These are phyloP conservation scores for Podospora pseudoanserina DNA, from an alignment of 495 filamentous ascomycete genomes.

Conservation along the genomic window DNA sequence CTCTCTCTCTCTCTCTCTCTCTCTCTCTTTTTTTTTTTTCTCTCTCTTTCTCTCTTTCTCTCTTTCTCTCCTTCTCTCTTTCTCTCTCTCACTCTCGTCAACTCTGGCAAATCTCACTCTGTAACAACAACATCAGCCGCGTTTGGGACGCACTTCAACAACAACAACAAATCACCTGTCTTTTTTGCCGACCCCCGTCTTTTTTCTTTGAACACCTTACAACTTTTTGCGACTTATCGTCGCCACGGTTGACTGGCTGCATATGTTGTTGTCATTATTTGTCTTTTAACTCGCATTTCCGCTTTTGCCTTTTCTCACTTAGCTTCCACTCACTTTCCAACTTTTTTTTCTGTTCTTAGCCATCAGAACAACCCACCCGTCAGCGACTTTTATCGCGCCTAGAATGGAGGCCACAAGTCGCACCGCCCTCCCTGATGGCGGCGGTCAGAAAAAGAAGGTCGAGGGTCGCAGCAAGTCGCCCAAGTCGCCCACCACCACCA, in stretches of 20 bases:
- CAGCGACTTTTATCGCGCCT: neutral
- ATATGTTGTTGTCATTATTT: neutral
- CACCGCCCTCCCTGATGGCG: neutral
- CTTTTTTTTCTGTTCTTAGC: neutral
- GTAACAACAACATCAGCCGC: conserved; percentile 1
- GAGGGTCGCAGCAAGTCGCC: neutral
- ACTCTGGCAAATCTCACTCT: neutral
- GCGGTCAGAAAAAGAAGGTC: neutral
- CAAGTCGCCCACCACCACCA: conserved; percentile 17
- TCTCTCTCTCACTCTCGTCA: conserved; percentile 4
- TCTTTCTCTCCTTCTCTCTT: neutral
- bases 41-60: neutral
- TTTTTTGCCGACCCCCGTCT: neutral
- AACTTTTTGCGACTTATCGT: neutral
- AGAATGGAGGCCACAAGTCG: neutral
- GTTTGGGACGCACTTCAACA: neutral
- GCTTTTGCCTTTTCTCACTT: neutral
- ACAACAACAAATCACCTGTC: neutral
- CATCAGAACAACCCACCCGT: neutral
- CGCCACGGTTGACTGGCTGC: neutral
- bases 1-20: conserved; percentile 8
- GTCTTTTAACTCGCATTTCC: neutral
- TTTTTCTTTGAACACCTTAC: neutral
- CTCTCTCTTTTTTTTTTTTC: conserved; percentile 6
- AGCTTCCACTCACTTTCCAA: no score